Evolutionary conservation across 2,329 filamentous ascomycete genomes (phyloP), one percentile per base, ranked within the genome.

Genomic region (Ampelomyces quisqualis): DNA sequence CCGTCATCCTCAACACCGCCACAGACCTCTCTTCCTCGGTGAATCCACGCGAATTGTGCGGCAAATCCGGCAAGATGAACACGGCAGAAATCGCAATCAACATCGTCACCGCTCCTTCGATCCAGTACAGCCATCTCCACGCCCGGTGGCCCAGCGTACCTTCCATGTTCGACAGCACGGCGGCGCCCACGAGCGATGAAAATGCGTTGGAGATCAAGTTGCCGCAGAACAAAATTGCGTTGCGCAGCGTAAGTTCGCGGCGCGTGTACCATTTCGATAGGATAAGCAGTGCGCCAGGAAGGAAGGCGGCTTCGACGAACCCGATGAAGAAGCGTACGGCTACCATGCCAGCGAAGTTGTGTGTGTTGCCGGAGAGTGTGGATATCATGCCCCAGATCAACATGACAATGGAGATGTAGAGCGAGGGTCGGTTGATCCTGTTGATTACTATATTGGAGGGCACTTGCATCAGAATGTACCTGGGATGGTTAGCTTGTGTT

Each of bases 231-330:
- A 73, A 55, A 31, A 70, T 62, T 6, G 70, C 64, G 34, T 68
- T 69, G 7, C 69, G 61, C 1, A 62, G 58, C 5, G 67, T 67
- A 24, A 71, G 55, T 41, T 72, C 69, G 34, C 76, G 74, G 33
- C 80, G 74, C 1, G 81, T 85, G 63, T 86, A 86, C 77, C 81
- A 86, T 52, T 83, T 81, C 0, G 79, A 81, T 14, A 85, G 71
- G 31, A 84, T 79, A 29, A 84, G 72, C 8, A 85, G 71, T 0
- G 79, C 79, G 28, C 82, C 82, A 0, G 82, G 82, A 18, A 84
- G 70, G 61, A 84, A 84, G 0, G 67, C 69, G 10, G 65, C 65
- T 48, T 68, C 65, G 5, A 65, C 62, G 32, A 69, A 64, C 1
- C 65, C 65, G 34, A 69, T 63, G 49, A 57, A 67, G 48, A 68